Base-by-base conservation (phyloP, 331 rosid species). In the Malus hybrid region DNA sequence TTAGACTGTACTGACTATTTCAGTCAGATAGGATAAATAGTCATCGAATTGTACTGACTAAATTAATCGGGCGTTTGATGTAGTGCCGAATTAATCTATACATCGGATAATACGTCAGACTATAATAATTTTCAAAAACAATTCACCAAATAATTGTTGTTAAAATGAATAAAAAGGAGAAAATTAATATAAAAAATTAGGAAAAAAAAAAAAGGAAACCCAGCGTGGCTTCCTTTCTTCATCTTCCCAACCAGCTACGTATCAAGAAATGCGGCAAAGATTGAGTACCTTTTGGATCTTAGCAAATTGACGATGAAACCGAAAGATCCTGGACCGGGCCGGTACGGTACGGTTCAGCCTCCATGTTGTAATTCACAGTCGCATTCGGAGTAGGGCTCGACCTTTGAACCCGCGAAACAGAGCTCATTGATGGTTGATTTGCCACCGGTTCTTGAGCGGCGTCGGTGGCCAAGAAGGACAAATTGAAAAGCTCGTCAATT, bases 211-310 rank as follows among this genome's bases (percentile, higher is more conserved):
- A 8, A 6, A 2, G 44, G 3, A 36, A 36, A 36, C 46, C 46
- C 46, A 39, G 46, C 1, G 12, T 9, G 46, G 3, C 12, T 39
- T 39, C 0, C 1, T 39, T 39, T 39, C 46, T 39, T 39, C 46
- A 39, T 39, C 12, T 39, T 39, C 33, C 62, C 79, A 5, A 65
- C 56, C 33, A 81, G 26, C 29, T 80, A 72, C 0, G 74, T 57
- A 26, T 75, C 80, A 9, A 83, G 83, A 61, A 86, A 68, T 24
- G 78, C 5, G 0, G 85, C 84, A 29, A 81, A 64, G 32, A 81
- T 22, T 12, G 85, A 78, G 6, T 77, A 78, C 3, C 77, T 76
- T 26, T 74, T 78, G 33, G 82, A 75, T 39, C 42, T 73, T 15
- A 80, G 63, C 6, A 73, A 64, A 9, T 67, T 55, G 3, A 46